phyloP scores from a whole-genome alignment of 495 filamentous ascomycete genomes.

The Penicillium argentinense region DNA sequence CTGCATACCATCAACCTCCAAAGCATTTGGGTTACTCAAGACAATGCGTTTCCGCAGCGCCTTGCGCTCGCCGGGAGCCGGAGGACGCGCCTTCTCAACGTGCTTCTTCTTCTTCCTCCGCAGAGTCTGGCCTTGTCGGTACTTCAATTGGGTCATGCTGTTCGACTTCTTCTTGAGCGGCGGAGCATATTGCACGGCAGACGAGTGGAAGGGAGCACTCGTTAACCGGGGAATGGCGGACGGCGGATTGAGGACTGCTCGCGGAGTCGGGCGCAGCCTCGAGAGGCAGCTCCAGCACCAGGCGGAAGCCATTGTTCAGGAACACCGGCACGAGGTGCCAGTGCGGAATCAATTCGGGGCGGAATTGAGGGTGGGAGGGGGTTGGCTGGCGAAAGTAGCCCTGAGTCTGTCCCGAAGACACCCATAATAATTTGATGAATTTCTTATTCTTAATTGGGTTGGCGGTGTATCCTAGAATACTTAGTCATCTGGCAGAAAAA shows the following conservation, averaged over 20 bases:
- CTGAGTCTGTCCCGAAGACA: conserved; percentile 7
- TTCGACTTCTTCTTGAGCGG: conserved; percentile 38
- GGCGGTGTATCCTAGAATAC: conserved; percentile 16
- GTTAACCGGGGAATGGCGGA: conserved; percentile 31
- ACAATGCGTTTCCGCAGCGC: conserved; percentile 83
- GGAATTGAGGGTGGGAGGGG: conserved; percentile 25
- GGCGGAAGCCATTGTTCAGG: conserved; percentile 60
- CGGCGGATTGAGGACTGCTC: conserved; percentile 35
- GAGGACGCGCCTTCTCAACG: conserved; percentile 45
- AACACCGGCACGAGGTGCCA: conserved; percentile 36
- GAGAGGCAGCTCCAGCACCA: conserved; percentile 69
- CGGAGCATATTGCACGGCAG: conserved; percentile 37
- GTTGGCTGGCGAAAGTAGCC: conserved; percentile 10
- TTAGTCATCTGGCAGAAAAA: conserved; percentile 34
- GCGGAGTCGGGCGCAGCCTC: conserved; percentile 49
- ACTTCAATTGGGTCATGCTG: conserved; percentile 25
- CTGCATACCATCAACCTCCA: conserved; percentile 65
- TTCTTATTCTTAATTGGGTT: conserved; percentile 21
- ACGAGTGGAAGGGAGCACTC: conserved; percentile 49
- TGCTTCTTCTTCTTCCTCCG: conserved; percentile 50
- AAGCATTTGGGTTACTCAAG: conserved; percentile 89
- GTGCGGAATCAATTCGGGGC: conserved; percentile 35
- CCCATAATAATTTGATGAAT: conserved; percentile 39
- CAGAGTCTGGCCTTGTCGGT: conserved; percentile 41
- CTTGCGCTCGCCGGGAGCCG: conserved; percentile 77